Evolutionary conservation across 1,284 basidiomycete species (phyloP).

Genomic region (Bondarzewia mesenterica): DNA sequence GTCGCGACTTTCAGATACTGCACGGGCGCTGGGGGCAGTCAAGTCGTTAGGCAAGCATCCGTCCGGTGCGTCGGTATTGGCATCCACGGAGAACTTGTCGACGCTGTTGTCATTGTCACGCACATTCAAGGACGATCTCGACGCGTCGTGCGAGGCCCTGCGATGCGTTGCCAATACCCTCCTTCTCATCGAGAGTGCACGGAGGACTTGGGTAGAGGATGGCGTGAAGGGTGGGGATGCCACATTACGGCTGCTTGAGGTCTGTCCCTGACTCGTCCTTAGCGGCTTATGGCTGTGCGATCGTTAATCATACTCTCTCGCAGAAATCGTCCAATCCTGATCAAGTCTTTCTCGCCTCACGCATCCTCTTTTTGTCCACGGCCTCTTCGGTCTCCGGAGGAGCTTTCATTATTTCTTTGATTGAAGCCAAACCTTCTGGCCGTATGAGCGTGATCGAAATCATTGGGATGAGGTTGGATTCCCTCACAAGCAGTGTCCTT

Average conservation of each 20-base stretch:
- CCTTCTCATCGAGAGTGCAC: constrained; percentile 55
- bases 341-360: constrained; percentile 63
- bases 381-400: constrained; percentile 34
- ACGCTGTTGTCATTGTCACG: constrained; percentile 42
- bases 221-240: constrained; percentile 55
- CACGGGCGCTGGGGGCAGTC: constrained; percentile 58
- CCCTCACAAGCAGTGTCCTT: constrained; percentile 36
- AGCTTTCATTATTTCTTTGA: constrained; percentile 45
- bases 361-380: constrained; percentile 69
- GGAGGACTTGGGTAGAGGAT: constrained; percentile 46
- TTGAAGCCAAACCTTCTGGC: constrained; percentile 49
- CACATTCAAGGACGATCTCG: constrained; percentile 42
- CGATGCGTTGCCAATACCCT: constrained; percentile 71
- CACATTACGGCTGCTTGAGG: constrained; percentile 54
- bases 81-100: constrained; percentile 42
- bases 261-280: constrained; percentile 25
- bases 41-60: constrained; percentile 72
- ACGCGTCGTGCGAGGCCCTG: constrained; percentile 61
- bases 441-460: constrained; percentile 44
- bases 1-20: constrained; percentile 43
- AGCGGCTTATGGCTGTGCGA: neutral
- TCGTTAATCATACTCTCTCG: neutral
- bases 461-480: constrained; percentile 49
- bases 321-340: constrained; percentile 59
- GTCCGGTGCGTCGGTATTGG: constrained; percentile 59